Evolutionary conservation across 2,329 filamentous ascomycete genomes (phyloP).

Genomic region (Phialophora chinensis): DNA sequence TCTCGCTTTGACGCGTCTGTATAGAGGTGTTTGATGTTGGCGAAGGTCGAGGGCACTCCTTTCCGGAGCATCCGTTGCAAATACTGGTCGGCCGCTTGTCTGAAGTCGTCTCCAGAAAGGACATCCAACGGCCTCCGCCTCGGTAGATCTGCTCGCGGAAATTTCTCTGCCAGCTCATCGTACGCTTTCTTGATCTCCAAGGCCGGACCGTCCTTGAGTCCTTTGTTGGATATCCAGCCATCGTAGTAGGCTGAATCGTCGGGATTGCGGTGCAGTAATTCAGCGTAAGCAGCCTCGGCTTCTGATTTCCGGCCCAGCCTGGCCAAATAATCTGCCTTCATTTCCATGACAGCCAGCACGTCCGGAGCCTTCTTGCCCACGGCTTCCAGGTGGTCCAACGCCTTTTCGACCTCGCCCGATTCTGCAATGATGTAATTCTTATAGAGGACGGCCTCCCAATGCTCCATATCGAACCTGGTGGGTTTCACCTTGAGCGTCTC

Average conservation of each 20-base stretch:
- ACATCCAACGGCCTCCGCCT: conserved; percentile 89
- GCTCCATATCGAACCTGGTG: conserved; percentile 79
- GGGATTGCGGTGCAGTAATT: conserved; percentile 81
- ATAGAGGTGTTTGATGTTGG: conserved; percentile 94
- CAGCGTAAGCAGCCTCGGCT: conserved; percentile 79
- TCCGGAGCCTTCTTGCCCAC: conserved; percentile 81
- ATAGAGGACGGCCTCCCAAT: conserved; percentile 92
- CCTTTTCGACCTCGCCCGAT: conserved; percentile 78
- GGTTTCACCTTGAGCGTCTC: conserved; percentile 82
- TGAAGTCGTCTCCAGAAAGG: conserved; percentile 80
- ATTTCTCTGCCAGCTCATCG: conserved; percentile 79
- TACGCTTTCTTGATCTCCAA: conserved; percentile 76
- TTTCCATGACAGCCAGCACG: conserved; percentile 82
- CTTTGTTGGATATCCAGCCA: conserved; percentile 72
- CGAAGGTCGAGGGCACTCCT: conserved; percentile 94
- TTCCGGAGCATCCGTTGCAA: conserved; percentile 84
- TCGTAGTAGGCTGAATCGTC: conserved; percentile 89
- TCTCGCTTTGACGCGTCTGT: conserved; percentile 76
- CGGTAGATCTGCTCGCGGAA: conserved; percentile 81
- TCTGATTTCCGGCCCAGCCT: conserved; percentile 78
- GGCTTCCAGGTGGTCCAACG: conserved; percentile 82
- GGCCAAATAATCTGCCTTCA: conserved; percentile 81
- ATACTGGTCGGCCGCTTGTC: conserved; percentile 76
- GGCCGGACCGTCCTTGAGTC: conserved; percentile 65
- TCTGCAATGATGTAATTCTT: conserved; percentile 95